Conservation (phyloP, 495 filamentous ascomycete genomes). For the Aspergillus ellipticus region DNA sequence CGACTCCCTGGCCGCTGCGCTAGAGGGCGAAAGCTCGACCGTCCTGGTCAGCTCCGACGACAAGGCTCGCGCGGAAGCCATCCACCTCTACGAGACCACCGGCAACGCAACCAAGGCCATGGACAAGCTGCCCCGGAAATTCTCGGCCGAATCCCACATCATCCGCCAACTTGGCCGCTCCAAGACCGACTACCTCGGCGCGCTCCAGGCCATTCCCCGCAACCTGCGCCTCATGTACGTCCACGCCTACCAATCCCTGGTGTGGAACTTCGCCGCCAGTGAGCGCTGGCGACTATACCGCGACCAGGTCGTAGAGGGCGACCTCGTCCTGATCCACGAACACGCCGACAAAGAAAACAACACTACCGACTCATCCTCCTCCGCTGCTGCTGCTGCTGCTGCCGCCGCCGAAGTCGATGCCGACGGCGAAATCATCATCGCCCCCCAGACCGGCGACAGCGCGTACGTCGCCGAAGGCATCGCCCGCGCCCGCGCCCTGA, state of each 20-base stretch:
- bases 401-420: constrained; percentile 49
- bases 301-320: constrained; percentile 70
- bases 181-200: constrained; percentile 68
- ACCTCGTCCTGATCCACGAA: constrained; percentile 71
- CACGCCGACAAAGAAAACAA: constrained; percentile 38
- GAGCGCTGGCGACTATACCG: constrained; percentile 75
- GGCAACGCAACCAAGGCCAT: constrained; percentile 54
- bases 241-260: constrained; percentile 89
- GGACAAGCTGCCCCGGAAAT: constrained; percentile 70
- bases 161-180: constrained; percentile 64
- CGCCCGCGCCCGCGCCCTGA: constrained; percentile 70
- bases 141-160: constrained; percentile 70
- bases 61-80: constrained; percentile 66
- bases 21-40: constrained; percentile 31
- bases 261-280: constrained; percentile 84
- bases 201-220: constrained; percentile 69
- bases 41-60: constrained; percentile 64
- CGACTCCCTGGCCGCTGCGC: constrained; percentile 45
- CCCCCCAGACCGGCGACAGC: constrained; percentile 54
- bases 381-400: no score
- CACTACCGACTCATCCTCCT: not conserved
- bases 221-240: constrained; percentile 89
- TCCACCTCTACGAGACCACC: constrained; percentile 63
- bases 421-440: constrained; percentile 65
- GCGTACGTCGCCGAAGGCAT: constrained; percentile 54